Evolutionary conservation across 805 yeast species (phyloP).

Genomic region (Ascoidea tarda): DNA sequence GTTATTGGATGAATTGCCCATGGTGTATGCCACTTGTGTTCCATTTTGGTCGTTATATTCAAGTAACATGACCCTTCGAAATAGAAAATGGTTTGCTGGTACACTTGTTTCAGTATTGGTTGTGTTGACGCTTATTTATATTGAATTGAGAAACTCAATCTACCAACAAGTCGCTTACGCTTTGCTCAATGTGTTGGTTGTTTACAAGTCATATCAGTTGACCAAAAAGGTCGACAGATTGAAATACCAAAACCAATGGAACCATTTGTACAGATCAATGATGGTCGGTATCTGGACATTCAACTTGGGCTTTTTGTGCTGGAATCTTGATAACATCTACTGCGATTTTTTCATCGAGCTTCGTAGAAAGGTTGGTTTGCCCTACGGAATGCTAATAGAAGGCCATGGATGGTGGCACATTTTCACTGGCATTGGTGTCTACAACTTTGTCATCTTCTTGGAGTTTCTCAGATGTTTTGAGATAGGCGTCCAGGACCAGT

Average conservation of each 20-base stretch:
- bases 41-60: constrained; percentile 80
- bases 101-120: constrained; percentile 21
- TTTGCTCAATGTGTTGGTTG: constrained; percentile 56
- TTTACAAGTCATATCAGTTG: constrained; percentile 41
- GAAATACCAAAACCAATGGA: constrained; percentile 7
- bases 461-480: constrained; percentile 63
- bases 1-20: constrained; percentile 87
- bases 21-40: constrained; percentile 95
- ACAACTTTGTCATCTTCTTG: constrained; percentile 66
- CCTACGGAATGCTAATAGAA: constrained; percentile 75
- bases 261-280: constrained; percentile 40
- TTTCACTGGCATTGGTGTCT: constrained; percentile 77
- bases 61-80: constrained; percentile 28
- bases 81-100: constrained; percentile 6
- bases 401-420: constrained; percentile 98
- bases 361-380: constrained; percentile 43
- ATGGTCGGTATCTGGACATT: constrained; percentile 47
- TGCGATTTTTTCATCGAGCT: constrained; percentile 25
- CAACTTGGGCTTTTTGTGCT: constrained; percentile 60
- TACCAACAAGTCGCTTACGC: constrained; percentile 86
- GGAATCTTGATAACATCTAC: constrained; percentile 82
- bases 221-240: constrained; percentile 16
- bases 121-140: constrained; percentile 48
- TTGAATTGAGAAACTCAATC: constrained; percentile 60
- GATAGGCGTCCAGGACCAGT: constrained; percentile 39